Base-by-base conservation (phyloP, 2,329 filamentous ascomycete species). In the Phaeomoniella chlamydospora region DNA sequence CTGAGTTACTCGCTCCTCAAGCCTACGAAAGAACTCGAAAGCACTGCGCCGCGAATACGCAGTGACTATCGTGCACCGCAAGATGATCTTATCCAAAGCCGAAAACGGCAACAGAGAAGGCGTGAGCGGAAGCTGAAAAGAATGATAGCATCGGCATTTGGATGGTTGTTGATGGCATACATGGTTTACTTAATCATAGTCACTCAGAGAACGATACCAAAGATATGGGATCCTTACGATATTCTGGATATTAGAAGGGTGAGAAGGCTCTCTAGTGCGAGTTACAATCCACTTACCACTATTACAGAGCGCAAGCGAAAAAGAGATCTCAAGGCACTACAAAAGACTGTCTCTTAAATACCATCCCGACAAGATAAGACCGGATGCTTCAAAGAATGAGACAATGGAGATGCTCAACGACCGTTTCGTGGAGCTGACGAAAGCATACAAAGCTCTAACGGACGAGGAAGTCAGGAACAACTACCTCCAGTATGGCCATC, bases 381-480 rank as follows among this genome's bases (percentile, higher is more conserved):
- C 85, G 15, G 84, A 96, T 53, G 64, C 77, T 15, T 64, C 78
- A 43, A 90, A 87, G 64, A 98, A 98, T 60, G 76, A 94, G 59
- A 98, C 90, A 1, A 49, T 77, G 37, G 86, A 96, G 47, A 70
- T 65, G 13, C 71, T 96, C 49, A 98, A 90, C 59, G 71, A 87
- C 41, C 71, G 78, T 56, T 98, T 90, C 64, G 86, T 96, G 38
- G 87, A 96, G 53, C 74, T 96, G 49, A 90, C 85, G 47, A 98
- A 98, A 65, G 90, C 90, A 4, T 98, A 94, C 71, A 94, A 98
- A 62, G 81, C 90, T 3, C 72, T 98, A 34, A 98, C 92, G 3
- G 90, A 98, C 53, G 92, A 98, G 61, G 90, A 96, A 30, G 73
- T 96, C 41, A 82, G 90, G 52, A 93, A 93, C 62, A 98, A 98